Conservation (phyloP, 371 early-diverging fungal genomes). For the Saksenaea vasiformis region DNA sequence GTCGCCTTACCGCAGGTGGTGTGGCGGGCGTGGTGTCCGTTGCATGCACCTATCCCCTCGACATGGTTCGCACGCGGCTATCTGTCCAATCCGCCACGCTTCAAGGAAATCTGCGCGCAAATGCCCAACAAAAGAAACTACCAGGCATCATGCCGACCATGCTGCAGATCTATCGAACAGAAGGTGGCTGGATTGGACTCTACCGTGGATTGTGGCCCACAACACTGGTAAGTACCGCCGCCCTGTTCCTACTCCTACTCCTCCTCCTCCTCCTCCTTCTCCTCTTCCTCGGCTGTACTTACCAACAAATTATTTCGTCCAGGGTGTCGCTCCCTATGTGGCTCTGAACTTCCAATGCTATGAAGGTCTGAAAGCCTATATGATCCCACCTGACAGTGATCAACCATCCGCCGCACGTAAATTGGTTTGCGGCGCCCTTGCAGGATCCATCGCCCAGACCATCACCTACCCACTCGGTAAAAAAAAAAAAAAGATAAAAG, state of each 20-base stretch:
- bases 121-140: slow-evolving; percentile 38
- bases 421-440: slow-evolving; percentile 85
- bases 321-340: slow-evolving; percentile 88
- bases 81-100: slow-evolving; percentile 71
- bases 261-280: not conserved
- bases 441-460: slow-evolving; percentile 89
- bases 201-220: slow-evolving; percentile 87
- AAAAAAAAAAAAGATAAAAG: slow-evolving; percentile 20
- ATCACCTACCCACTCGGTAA: slow-evolving; percentile 84
- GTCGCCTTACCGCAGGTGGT: slow-evolving; percentile 79
- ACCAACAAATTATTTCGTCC: too few species aligned
- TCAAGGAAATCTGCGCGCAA: slow-evolving; percentile 12
- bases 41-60: slow-evolving; percentile 86
- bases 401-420: slow-evolving; percentile 66
- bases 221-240: slow-evolving; percentile 57
- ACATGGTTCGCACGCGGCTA: slow-evolving; percentile 86
- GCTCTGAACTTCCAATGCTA: slow-evolving; percentile 86
- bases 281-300: not conserved
- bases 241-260: not conserved
- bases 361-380: slow-evolving; percentile 72
- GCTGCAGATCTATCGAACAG: slow-evolving; percentile 66
- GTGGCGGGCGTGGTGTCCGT: slow-evolving; percentile 85
- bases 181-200: slow-evolving; percentile 82
- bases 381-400: slow-evolving; percentile 67
- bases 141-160: slow-evolving; percentile 75